A percentile compares a stretch with the other conserved stretches of the same genome.
Conservation (phyloP, 306 rosid genomes). For the Malus sieversii region DNA sequence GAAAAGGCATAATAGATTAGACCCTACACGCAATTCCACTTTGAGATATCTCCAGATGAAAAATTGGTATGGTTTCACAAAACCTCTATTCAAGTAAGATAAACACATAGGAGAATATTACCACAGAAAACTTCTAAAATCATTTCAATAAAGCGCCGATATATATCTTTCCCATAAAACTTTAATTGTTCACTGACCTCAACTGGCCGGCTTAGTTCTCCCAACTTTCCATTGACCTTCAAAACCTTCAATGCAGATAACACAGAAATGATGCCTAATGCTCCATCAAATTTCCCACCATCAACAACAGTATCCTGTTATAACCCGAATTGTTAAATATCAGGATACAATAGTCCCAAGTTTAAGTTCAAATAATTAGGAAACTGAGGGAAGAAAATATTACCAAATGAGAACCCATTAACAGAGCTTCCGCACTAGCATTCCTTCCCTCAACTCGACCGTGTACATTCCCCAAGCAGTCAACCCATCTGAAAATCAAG, state of each 20-base stretch:
- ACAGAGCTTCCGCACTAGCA: slow-evolving; percentile 56
- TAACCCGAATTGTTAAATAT: slow-evolving; percentile 3
- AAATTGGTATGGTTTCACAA: neutral
- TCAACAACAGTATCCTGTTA: slow-evolving; percentile 83
- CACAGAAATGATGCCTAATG: slow-evolving; percentile 76
- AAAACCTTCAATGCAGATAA: slow-evolving; percentile 80
- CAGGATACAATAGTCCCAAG: neutral
- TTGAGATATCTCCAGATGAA: neutral
- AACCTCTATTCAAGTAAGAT: neutral
- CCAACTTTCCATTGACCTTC: slow-evolving; percentile 44
- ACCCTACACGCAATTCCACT: too few species aligned
- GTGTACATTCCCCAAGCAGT: slow-evolving; percentile 73
- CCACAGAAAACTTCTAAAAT: too few species aligned
- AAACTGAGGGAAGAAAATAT: slow-evolving; percentile 9
- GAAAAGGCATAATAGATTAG: too few species aligned
- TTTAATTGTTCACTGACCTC: slow-evolving; percentile 49
- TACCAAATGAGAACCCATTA: slow-evolving; percentile 91
- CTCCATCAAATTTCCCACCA: slow-evolving; percentile 90
- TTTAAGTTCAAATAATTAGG: neutral
- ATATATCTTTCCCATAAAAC: neutral
- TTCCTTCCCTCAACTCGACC: slow-evolving; percentile 80
- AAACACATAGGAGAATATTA: neutral
- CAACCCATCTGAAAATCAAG: slow-evolving; percentile 75
- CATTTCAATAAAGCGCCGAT: too few species aligned
- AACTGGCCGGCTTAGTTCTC: slow-evolving; percentile 60